Base-by-base conservation (phyloP, 108 stramenopile species). In the Pseudonitzschia multistriata region DNA sequence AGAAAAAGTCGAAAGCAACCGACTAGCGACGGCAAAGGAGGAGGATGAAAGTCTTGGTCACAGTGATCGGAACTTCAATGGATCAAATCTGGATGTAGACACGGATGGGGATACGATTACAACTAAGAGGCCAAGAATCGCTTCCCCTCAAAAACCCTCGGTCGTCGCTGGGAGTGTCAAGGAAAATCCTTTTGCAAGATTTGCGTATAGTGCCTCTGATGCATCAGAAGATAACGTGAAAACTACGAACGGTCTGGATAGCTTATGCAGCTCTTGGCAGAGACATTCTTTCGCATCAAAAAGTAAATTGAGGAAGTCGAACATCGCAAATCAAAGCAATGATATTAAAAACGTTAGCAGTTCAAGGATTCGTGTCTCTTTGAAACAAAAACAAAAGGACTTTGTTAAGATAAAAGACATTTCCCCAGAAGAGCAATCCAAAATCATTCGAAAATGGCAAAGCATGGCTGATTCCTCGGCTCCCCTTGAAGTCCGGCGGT, bases 381-480 rank as follows among this genome's bases (percentile, higher is more conserved):
- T 24, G 28, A 49, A 50, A 25, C 13, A 73, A 53, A 37, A 71
- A 52, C 24, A 35, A 19, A 49, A 47, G 7, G 65, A 70, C 34
- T 60, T 35, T 17, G 39, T 62, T 8, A 63, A 54, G 22, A 76
- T 75, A 66, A 49, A 15, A 14, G 74, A 68, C 25, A 28, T 56
- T 35, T 34, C 62, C 27, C 36, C 34, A 2, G 76, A 73, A 25
- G 78, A 74, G 54, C 71, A 77, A 40, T 53, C 67, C 6, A 66
- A 59, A 55, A 77, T 81, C 37, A 59, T 69, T 13, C 22, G 57
- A 49, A 88, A 86, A 62, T 91, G 89, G 89, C 87, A 88, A 34
- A 76, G 79, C 8, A 69, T 88, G 35, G 77, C 76, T 21, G 78
- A 83, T 67, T 50, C 72, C 24, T 50, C 36, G 19, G 83, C 83